A percentile compares a stretch with the other conserved stretches of the same genome.
These are phyloP conservation scores for Solanum hybrid DNA, from an alignment of 305 asterid species.

Conservation along the genomic window DNA sequence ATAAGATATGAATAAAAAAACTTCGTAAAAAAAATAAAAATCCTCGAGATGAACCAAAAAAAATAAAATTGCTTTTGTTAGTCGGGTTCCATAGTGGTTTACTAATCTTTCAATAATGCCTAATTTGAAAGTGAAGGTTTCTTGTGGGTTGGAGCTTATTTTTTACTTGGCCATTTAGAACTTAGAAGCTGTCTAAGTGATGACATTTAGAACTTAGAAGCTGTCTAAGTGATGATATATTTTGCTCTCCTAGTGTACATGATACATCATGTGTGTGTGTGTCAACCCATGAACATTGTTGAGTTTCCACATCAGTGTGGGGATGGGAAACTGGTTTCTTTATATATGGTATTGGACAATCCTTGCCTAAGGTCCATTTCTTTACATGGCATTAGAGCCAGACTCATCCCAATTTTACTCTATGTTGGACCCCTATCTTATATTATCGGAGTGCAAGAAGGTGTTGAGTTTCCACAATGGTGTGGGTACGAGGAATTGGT, in stretches of 20 bases:
- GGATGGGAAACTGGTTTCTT: background rate
- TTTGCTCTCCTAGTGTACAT: background rate
- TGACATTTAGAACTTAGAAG: background rate
- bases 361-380: background rate
- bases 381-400: background rate
- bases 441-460: background rate
- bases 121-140: background rate
- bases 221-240: background rate
- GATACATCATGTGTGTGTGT: background rate
- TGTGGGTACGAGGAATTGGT: background rate
- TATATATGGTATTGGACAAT: background rate
- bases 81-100: background rate
- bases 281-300: background rate
- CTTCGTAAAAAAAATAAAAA: background rate
- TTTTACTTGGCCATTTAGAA: background rate
- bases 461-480: background rate
- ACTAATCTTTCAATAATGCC: background rate
- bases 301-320: background rate
- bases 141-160: background rate
- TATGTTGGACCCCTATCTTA: background rate
- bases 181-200: background rate
- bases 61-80: background rate
- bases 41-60: background rate
- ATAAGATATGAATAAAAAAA: background rate
- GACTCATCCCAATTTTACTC: background rate